Base-by-base conservation (phyloP, 225 moss, liverwort and hornwort genomes). In the Physcomitrellopsis africana region DNA sequence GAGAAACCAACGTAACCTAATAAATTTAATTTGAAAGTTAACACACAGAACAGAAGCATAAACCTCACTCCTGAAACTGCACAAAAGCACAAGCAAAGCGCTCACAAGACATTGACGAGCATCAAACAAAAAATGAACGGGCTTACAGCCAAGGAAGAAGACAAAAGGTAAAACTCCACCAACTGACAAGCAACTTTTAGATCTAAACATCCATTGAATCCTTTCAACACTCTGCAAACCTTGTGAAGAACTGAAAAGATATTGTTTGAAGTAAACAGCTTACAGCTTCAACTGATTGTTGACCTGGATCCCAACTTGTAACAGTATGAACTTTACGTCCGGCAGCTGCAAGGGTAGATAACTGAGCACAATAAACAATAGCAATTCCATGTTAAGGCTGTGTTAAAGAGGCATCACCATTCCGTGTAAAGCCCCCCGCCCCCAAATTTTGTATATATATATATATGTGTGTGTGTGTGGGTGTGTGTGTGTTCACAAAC, bases 281-380 rank as follows among this genome's bases (percentile, higher is more conserved):
- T 84, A 92, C 92, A 67, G 87, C 69, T 57, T 89, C 92, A 6
- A 92, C 81, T 51, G 87, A 83, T 87, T 92, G 92, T 72, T 92
- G 85, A 44, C 92, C 92, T 43, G 92, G 92, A 73, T 92, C 92
- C 92, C 92, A 92, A 55, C 84, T 89, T 24, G 89, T 92, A 29
- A 92, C 89, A 7, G 82, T 87, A 41, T 84, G 87, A 60, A 89
- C 76, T 82, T 80, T 78, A 70, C 83, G 78, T 48, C 89, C 92
- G 63, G 87, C 73, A 54, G 83, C 80, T 65, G 81, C 89, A 71
- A 89, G 81, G 22, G 86, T 86, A 60, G 85, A 84, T 62, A 89
- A 80, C 92, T 92, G 84, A 54, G 61, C 62, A 79, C n/a, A 65
- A 18, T 41, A 58, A 10, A 58, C 51, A 70, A 54, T 53, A 63